Conservation (phyloP, 106 monocot species). For the Chionographis japonica region DNA sequence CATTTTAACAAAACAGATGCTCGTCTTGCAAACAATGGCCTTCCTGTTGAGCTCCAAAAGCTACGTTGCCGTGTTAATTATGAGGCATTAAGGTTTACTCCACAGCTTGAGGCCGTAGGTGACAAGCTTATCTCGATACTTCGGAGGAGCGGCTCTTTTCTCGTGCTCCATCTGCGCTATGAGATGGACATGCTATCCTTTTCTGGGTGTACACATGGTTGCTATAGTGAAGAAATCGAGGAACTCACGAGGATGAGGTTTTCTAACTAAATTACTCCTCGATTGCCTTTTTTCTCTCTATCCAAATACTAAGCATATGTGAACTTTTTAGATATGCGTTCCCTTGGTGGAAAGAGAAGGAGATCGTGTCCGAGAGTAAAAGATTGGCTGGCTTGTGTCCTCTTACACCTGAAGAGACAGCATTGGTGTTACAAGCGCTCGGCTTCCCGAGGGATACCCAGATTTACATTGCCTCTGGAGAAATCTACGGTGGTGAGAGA, state of each 20-base stretch:
- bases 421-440: conserved; percentile 70
- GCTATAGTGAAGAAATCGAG: conserved; percentile 57
- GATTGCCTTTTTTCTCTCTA: background rate
- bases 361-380: conserved; percentile 79
- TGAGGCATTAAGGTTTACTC: conserved; percentile 66
- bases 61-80: conserved; percentile 88
- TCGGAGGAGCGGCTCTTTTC: conserved; percentile 44
- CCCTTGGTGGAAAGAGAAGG: conserved; percentile 99
- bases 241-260: conserved; percentile 87
- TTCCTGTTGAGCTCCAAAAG: conserved; percentile 60
- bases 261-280: background rate
- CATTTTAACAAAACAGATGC: conserved; percentile 87
- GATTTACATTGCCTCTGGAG: conserved; percentile 90
- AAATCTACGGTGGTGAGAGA: conserved; percentile 83
- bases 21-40: conserved; percentile 82
- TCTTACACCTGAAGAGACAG: conserved; percentile 84
- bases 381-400: conserved; percentile 86
- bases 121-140: conserved; percentile 66
- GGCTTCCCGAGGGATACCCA: conserved; percentile 50
- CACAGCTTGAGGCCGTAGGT: conserved; percentile 64
- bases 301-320: background rate
- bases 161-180: conserved; percentile 90
- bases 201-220: conserved; percentile 90
- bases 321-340: conserved; percentile 54
- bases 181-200: conserved; percentile 98